Conservation (phyloP, 2,329 filamentous ascomycete species). For the Penicillium sp. region DNA sequence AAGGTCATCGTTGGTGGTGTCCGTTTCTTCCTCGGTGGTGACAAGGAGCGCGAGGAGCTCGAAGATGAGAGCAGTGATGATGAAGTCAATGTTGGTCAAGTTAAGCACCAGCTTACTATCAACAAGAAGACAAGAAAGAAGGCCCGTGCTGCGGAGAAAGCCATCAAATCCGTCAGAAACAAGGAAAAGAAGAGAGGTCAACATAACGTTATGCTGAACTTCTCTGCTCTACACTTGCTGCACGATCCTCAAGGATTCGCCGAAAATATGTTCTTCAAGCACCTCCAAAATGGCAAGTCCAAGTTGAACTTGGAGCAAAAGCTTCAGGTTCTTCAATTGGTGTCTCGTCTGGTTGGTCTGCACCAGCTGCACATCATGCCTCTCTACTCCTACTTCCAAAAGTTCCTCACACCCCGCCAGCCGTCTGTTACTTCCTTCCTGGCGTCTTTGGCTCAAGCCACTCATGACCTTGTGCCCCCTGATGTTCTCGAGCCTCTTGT, state of each 20-base stretch:
- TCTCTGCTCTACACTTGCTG: constrained; percentile 89
- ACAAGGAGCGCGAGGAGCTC: constrained; percentile 91
- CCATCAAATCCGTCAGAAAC: constrained; percentile 77
- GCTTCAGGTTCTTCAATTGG: constrained; percentile 83
- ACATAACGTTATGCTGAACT: constrained; percentile 82
- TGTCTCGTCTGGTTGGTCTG: constrained; percentile 85
- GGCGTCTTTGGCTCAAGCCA: constrained; percentile 86
- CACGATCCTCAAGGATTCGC: constrained; percentile 94
- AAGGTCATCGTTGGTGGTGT: constrained; percentile 88
- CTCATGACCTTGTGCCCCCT: constrained; percentile 86
- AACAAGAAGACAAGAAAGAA: constrained; percentile 97
- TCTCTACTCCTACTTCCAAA: constrained; percentile 95
- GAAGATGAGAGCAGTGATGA: constrained; percentile 88
- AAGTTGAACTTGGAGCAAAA: constrained; percentile 87
- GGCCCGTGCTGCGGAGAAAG: constrained; percentile 74
- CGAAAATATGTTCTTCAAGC: constrained; percentile 85
- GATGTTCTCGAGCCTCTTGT: constrained; percentile 88
- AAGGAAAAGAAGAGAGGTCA: constrained; percentile 85
- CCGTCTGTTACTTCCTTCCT: constrained; percentile 90
- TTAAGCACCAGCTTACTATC: constrained; percentile 83
- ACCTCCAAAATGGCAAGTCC: constrained; percentile 82
- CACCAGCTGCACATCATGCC: constrained; percentile 89
- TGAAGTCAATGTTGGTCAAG: constrained; percentile 72
- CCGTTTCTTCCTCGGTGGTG: constrained; percentile 91
- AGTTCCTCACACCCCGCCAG: constrained; percentile 84